phyloP scores from a whole-genome alignment of 768 basidiomycete genomes.

The Mycena venus region DNA sequence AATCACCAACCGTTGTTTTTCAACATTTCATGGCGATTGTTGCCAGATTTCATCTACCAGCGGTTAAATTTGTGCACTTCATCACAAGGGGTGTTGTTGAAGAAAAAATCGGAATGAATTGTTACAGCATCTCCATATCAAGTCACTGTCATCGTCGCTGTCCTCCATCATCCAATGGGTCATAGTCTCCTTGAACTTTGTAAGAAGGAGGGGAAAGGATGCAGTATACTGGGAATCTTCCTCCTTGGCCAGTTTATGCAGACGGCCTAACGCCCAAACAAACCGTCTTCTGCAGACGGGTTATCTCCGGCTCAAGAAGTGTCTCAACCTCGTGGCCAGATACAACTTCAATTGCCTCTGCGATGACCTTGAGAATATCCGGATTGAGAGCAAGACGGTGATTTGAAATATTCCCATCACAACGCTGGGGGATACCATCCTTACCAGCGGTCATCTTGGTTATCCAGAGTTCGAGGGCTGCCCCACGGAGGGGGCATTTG shows the following conservation, averaged over 20 bases:
- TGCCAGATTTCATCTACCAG: too few relatives aligned
- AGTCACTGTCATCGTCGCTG: background rate
- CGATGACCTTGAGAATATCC: background rate
- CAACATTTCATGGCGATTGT: too few relatives aligned
- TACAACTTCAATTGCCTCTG: background rate
- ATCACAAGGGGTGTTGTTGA: too few relatives aligned
- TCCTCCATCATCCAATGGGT: background rate
- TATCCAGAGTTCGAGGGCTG: constrained; percentile 16
- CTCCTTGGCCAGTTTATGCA: background rate
- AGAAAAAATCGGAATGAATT: background rate
- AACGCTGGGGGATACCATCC: background rate
- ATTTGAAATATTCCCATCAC: background rate
- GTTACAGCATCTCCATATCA: background rate
- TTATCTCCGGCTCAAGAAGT: background rate
- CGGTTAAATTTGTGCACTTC: too few relatives aligned
- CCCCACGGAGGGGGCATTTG: constrained; percentile 6
- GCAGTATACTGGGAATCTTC: background rate
- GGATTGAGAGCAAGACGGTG: background rate
- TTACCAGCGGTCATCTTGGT: background rate
- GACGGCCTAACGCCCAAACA: background rate
- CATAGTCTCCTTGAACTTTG: background rate
- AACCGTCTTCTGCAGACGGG: background rate
- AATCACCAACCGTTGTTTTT: too few relatives aligned
- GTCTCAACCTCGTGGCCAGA: background rate
- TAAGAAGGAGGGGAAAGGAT: background rate